Evolutionary conservation across 129 eudicot genomes (phyloP).

Genomic region (Deinandra increscens): DNA sequence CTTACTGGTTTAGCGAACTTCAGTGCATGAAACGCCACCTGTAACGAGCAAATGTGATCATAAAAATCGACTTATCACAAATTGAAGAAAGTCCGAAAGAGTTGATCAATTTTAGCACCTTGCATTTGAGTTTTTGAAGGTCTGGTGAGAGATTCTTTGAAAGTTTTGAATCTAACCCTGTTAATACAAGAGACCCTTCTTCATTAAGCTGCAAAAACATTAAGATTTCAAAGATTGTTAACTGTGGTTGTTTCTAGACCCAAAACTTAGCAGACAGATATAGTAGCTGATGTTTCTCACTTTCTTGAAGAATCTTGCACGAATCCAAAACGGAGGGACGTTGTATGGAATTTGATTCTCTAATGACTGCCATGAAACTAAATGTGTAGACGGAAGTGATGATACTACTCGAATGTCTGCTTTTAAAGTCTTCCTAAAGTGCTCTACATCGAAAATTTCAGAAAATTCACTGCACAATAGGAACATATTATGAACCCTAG

Average conservation of each 20-base stretch:
- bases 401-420: conserved; percentile 61
- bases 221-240: not conserved
- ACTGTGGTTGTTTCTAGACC: not conserved
- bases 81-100: not conserved
- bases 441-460: conserved; percentile 63
- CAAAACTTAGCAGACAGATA: conserved; percentile 3
- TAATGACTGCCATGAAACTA: conserved; percentile 46
- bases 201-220: conserved; percentile 53
- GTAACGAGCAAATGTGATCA: not conserved
- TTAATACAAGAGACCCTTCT: conserved; percentile 65
- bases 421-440: conserved; percentile 59
- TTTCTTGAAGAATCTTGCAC: conserved; percentile 59
- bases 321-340: conserved; percentile 60
- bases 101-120: conserved; percentile 32
- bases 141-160: conserved; percentile 67
- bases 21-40: conserved; percentile 63
- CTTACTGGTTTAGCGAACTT: conserved; percentile 50
- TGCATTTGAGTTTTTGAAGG: conserved; percentile 75
- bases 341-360: conserved; percentile 54
- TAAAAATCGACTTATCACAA: not conserved
- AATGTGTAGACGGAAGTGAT: conserved; percentile 59
- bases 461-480: conserved; percentile 59
- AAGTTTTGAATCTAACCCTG: conserved; percentile 70
- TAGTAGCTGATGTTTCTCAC: conserved; percentile 31
- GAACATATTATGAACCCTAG: no score